Base-by-base conservation (phyloP, 352 stramenopile genomes). In the Aphanomyces astaci region DNA sequence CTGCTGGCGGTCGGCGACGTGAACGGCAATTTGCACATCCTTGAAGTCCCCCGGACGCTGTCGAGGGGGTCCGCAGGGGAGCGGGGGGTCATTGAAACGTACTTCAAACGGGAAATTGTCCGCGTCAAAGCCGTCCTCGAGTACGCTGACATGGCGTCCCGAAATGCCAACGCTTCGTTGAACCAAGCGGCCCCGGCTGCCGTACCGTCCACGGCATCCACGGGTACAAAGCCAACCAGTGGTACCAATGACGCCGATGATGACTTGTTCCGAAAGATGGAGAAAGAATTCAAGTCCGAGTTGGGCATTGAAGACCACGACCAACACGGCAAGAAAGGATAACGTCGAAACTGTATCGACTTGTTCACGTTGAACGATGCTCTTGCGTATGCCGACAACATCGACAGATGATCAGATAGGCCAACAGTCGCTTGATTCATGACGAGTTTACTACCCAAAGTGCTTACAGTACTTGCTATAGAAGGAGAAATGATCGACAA, bases 1-100 rank as follows among this genome's bases (percentile, higher is more conserved):
- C 80, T 97, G 54, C 78, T 97, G 22, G 89, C 88, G 19, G 82
- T 97, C 53, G 92, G 92, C 45, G 91, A 97, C 69, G 82, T 94
- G 68, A 90, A 87, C 30, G 92, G 92, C 1, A 97, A 96, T 72
- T 75, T 98, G 43, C 91, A 98, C 73, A 93, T 97, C 64, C 82
- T 97, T 66, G 87, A 97, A 64, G 84, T 98, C 55, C 92, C 90
- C 25, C 78, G 88, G n/a, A 92, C 85, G 27, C 68, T 97, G 13
- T 90, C 87, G 46, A 78, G 89, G n/a, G 81, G 83, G n/a, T 79
- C 80, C 11, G 77, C 77, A 51, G 90, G 87, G 24, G 92, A 98
- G 78, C 76, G 79, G 4, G 71, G 74, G 24, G 69, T 89, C 11
- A 95, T 98, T 78, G 77, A 88, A 48, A 76, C 76, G 17, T 97